Conservation (phyloP, 352 stramenopile species). For the Saprolegnia parasitica region DNA sequence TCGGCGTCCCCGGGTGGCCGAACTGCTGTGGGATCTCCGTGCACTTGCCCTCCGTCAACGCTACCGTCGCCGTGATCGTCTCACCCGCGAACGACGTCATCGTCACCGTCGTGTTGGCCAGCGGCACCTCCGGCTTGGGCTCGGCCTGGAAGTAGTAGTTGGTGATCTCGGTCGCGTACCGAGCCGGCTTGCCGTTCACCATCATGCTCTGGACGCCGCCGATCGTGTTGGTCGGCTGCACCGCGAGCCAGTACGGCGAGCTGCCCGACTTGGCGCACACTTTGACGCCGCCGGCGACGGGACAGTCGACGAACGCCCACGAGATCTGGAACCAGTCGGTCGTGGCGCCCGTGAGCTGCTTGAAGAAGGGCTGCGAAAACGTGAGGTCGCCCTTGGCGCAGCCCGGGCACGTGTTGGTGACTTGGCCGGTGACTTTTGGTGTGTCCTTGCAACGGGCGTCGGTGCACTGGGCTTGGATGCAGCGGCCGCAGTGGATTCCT, state of each 20-base stretch:
- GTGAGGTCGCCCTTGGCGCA: slow-evolving; percentile 38
- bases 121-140: slow-evolving; percentile 24
- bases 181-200: slow-evolving; percentile 40
- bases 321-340: slow-evolving; percentile 46
- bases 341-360: slow-evolving; percentile 31
- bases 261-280: slow-evolving; percentile 65
- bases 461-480: slow-evolving; percentile 38
- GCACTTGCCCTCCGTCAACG: slow-evolving; percentile 34
- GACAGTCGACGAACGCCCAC: slow-evolving; percentile 53
- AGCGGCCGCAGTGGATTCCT: slow-evolving; percentile 42
- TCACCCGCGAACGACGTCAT: slow-evolving; percentile 37
- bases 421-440: slow-evolving; percentile 31
- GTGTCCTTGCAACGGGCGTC: slow-evolving; percentile 30
- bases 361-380: slow-evolving; percentile 34
- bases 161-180: slow-evolving; percentile 33
- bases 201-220: slow-evolving; percentile 44
- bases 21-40: slow-evolving; percentile 38
- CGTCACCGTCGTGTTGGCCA: slow-evolving; percentile 30
- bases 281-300: slow-evolving; percentile 48
- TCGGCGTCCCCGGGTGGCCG: background rate
- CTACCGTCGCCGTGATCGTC: slow-evolving; percentile 32
- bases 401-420: slow-evolving; percentile 38
- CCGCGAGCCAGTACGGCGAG: slow-evolving; percentile 54
- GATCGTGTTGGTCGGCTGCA: slow-evolving; percentile 55
- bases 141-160: slow-evolving; percentile 36